Conservation (phyloP, 345 rosid species). For the Dovyalis caffra region DNA sequence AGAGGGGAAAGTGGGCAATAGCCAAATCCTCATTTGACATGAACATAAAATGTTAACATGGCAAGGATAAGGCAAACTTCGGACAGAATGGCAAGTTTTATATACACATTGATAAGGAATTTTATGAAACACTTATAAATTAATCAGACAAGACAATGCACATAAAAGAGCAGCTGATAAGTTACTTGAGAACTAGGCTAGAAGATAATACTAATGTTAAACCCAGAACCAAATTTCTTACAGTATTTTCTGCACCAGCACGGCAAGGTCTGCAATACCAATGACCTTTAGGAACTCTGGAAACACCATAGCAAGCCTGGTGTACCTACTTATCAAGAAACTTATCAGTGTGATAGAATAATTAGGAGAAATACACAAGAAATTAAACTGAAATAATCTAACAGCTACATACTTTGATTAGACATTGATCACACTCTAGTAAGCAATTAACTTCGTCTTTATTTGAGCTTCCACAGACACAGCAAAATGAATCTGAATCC, state of each 20-base stretch:
- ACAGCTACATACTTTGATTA: constrained; percentile 32
- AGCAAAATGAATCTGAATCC: constrained; percentile 36
- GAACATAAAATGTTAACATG: too few relatives aligned
- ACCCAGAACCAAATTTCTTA: constrained; percentile 24
- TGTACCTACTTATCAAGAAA: constrained; percentile 36
- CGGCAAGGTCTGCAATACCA: constrained; percentile 57
- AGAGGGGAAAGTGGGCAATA: too few relatives aligned
- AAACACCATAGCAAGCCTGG: constrained; percentile 57
- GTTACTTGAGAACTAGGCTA: too few relatives aligned
- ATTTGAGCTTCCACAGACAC: constrained; percentile 51
- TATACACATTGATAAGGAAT: too few relatives aligned
- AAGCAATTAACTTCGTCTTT: constrained; percentile 41
- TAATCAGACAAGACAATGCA: too few relatives aligned
- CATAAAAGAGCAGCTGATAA: background rate
- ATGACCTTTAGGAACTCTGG: constrained; percentile 39
- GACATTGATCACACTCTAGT: constrained; percentile 43
- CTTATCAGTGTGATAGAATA: constrained; percentile 4
- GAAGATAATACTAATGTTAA: too few relatives aligned
- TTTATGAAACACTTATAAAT: too few relatives aligned
- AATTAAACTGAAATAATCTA: background rate
- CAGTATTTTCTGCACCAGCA: constrained; percentile 35
- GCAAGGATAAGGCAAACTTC: background rate
- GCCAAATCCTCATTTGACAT: too few relatives aligned
- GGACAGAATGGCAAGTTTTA: background rate
- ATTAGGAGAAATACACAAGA: background rate